Evolutionary conservation across 495 filamentous ascomycete genomes (phyloP).

Genomic region (Hypoxylon perforatum): DNA sequence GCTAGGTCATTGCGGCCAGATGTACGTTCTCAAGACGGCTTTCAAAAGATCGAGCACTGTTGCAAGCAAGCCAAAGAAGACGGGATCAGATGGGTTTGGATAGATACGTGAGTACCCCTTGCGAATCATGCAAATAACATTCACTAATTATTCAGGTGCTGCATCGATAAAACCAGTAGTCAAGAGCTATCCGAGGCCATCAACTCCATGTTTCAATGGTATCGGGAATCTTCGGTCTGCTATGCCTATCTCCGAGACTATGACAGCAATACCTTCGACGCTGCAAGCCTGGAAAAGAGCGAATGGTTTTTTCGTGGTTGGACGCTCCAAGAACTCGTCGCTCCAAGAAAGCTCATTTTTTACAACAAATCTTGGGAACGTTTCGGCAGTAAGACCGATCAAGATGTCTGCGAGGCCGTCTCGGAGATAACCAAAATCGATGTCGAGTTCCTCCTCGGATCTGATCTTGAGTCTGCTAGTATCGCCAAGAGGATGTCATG

Average conservation of each 20-base stretch:
- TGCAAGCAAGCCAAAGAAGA: background rate
- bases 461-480: slow-evolving; percentile 1
- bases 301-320: background rate
- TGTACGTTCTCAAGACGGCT: background rate
- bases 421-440: background rate
- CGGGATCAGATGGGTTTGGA: background rate
- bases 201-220: slow-evolving; percentile 23
- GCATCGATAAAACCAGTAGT: background rate
- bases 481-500: slow-evolving; percentile 31
- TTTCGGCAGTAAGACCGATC: background rate
- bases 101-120: background rate
- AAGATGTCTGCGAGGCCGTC: background rate
- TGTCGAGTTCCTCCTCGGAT: background rate
- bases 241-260: slow-evolving; percentile 22
- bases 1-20: background rate
- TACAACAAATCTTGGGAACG: background rate
- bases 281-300: background rate
- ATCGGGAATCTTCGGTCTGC: slow-evolving; percentile 20
- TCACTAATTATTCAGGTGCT: background rate
- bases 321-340: slow-evolving; percentile 1
- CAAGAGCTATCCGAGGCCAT: background rate
- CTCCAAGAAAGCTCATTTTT: background rate
- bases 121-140: background rate
- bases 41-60: background rate
- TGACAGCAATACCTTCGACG: background rate